Evolutionary conservation across 2,329 filamentous ascomycete species (phyloP).

Genomic region (Cladosporium sp.): DNA sequence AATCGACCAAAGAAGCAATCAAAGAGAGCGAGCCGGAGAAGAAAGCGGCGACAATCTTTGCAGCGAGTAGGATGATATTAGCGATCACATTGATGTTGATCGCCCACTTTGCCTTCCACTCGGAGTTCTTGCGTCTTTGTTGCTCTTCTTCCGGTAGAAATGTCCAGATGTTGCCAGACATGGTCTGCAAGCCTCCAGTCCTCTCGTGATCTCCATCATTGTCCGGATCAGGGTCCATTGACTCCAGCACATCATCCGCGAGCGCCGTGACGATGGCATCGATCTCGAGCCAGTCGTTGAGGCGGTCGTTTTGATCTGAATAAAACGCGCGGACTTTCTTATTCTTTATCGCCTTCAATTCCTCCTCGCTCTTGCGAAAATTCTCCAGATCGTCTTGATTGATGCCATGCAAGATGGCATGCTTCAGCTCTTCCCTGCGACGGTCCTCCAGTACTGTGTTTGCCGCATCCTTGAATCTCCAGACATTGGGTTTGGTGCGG

Average conservation of each 20-base stretch:
- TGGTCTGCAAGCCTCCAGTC: slow-evolving; percentile 46
- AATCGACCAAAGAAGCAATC: slow-evolving; percentile 58
- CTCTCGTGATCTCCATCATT: slow-evolving; percentile 53
- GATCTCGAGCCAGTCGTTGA: slow-evolving; percentile 57
- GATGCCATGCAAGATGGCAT: slow-evolving; percentile 44
- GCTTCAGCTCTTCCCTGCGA: slow-evolving; percentile 45
- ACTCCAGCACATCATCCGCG: slow-evolving; percentile 56
- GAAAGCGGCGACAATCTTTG: slow-evolving; percentile 52
- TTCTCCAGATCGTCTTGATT: slow-evolving; percentile 45
- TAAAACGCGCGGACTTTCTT: slow-evolving; percentile 53
- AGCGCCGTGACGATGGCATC: slow-evolving; percentile 53
- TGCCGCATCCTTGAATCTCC: slow-evolving; percentile 46
- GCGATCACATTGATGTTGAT: slow-evolving; percentile 59
- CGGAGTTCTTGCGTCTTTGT: slow-evolving; percentile 42
- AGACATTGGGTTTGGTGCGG: slow-evolving; percentile 28
- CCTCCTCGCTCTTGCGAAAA: slow-evolving; percentile 48
- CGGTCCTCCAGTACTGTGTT: slow-evolving; percentile 42
- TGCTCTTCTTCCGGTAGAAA: slow-evolving; percentile 54
- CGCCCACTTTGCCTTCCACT: slow-evolving; percentile 50
- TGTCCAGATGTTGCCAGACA: slow-evolving; percentile 48
- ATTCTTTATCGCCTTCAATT: slow-evolving; percentile 50
- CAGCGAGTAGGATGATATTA: slow-evolving; percentile 53
- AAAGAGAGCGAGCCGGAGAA: slow-evolving; percentile 56
- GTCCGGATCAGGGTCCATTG: slow-evolving; percentile 55
- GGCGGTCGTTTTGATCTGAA: slow-evolving; percentile 48